Evolutionary conservation across 306 rosid genomes (phyloP).

Genomic region (Citrullus colocynthis): DNA sequence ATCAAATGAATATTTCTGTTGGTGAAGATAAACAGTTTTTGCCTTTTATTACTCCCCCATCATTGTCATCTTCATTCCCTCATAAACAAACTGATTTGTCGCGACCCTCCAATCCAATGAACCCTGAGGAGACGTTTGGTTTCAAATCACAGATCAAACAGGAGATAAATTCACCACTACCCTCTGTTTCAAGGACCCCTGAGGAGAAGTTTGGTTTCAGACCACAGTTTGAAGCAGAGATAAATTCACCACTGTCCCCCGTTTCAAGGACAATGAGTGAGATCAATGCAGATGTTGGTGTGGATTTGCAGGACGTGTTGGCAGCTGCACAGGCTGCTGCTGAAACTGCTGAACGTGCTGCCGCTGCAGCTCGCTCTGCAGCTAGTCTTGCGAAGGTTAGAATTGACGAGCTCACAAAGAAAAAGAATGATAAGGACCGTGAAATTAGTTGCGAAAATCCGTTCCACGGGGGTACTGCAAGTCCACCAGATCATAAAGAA

Average conservation of each 20-base stretch:
- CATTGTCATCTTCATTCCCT: slow-evolving; percentile 33
- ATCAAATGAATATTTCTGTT: slow-evolving; percentile 28
- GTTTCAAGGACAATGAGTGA: slow-evolving; percentile 23
- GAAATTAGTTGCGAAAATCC: slow-evolving; percentile 45
- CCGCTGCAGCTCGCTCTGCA: slow-evolving; percentile 82
- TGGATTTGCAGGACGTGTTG: slow-evolving; percentile 73
- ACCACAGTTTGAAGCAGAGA: background rate
- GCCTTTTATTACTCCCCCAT: slow-evolving; percentile 73
- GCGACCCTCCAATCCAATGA: slow-evolving; percentile 23
- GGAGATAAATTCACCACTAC: slow-evolving; percentile 11
- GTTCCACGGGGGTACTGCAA: slow-evolving; percentile 26
- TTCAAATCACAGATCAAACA: background rate
- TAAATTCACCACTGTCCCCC: slow-evolving; percentile 17
- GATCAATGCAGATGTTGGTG: slow-evolving; percentile 25
- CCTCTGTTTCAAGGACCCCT: slow-evolving; percentile 17
- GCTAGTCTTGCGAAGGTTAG: slow-evolving; percentile 78
- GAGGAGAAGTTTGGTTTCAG: background rate
- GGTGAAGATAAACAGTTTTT: slow-evolving; percentile 57
- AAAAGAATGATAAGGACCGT: slow-evolving; percentile 23
- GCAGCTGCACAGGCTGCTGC: slow-evolving; percentile 96
- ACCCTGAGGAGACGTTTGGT: background rate
- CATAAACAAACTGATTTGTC: slow-evolving; percentile 23
- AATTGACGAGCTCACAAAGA: slow-evolving; percentile 54
- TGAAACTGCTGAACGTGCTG: slow-evolving; percentile 83
- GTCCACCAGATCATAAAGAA: slow-evolving; percentile 19